Evolutionary conservation across 73 alveolate genomes (phyloP).

Genomic region (Tetrahymena thermophila): DNA sequence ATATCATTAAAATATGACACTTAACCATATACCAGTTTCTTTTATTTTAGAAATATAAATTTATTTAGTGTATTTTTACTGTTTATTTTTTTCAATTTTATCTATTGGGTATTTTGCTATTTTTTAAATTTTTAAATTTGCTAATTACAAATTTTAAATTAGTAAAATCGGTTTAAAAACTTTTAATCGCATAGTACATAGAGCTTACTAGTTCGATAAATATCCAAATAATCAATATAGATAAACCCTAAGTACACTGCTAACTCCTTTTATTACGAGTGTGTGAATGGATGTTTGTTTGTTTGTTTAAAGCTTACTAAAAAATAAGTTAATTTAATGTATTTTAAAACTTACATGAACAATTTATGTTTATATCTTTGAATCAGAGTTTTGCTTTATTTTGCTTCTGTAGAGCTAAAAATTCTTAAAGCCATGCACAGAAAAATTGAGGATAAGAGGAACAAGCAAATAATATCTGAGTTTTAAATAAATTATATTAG

Average conservation of each 20-base stretch:
- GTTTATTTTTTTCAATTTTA: no score
- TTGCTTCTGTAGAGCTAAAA: neutral
- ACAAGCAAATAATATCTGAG: neutral
- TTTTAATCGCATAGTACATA: neutral
- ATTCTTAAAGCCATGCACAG: neutral
- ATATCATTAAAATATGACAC: neutral
- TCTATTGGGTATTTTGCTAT: neutral
- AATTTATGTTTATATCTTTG: neutral
- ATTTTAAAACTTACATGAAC: neutral
- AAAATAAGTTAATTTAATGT: neutral
- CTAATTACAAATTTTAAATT: neutral
- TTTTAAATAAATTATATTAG: neutral
- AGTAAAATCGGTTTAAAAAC: neutral
- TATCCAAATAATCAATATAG: neutral
- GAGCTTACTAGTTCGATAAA: neutral
- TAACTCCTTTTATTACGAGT: no score
- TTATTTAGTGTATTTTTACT: neutral
- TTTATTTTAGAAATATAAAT: neutral
- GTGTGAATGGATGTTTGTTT: no score
- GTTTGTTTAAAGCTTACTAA: no score
- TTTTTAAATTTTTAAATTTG: neutral
- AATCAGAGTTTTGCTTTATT: neutral
- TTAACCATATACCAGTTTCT: neutral
- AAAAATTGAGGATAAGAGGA: neutral
- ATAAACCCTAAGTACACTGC: neutral